Percentiles rank a stretch among this genome's conserved stretches.
These are phyloP conservation scores for Parasarocladium wereldwijsianum DNA, from an alignment of 2,329 filamentous ascomycete species.

Conservation along the genomic window DNA sequence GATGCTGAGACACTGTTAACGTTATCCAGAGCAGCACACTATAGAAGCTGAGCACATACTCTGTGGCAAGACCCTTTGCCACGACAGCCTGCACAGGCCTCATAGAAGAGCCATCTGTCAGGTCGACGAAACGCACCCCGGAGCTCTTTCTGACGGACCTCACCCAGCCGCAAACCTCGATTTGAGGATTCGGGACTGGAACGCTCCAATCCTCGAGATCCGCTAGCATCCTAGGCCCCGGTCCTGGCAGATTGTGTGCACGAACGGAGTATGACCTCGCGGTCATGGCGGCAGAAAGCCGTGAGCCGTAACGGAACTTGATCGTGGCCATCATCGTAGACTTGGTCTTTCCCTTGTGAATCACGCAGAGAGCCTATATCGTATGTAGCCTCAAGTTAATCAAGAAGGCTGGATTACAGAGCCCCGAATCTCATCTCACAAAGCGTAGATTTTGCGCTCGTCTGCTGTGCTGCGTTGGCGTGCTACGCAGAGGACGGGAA, in stretches of 20 bases:
- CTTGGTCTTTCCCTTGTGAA: too few relatives aligned
- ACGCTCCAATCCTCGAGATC: constrained; percentile 39
- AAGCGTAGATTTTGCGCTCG: too few relatives aligned
- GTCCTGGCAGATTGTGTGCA: constrained; percentile 9
- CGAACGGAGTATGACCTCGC: constrained; percentile 19
- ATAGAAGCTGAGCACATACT: constrained; percentile 36
- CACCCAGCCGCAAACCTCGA: constrained; percentile 63
- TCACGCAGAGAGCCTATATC: too few relatives aligned
- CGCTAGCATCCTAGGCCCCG: constrained; percentile 34
- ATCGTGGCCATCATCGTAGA: too few relatives aligned
- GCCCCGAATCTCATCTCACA: too few relatives aligned
- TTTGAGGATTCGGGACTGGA: constrained; percentile 24
- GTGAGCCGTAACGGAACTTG: neutral
- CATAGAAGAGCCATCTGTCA: constrained; percentile 77
- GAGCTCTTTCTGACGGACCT: constrained; percentile 81
- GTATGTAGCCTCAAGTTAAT: too few relatives aligned
- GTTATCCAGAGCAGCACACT: too few relatives aligned
- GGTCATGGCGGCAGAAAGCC: neutral
- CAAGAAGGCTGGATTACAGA: too few relatives aligned
- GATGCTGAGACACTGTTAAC: constrained; percentile 37
- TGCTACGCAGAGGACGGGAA: too few relatives aligned
- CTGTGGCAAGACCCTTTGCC: constrained; percentile 52
- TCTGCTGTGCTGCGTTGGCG: too few relatives aligned
- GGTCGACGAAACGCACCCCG: constrained; percentile 63
- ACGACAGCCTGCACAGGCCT: constrained; percentile 69